Percentiles rank a stretch among this genome's conserved stretches.
Conservation (phyloP, 2,329 filamentous ascomycete genomes). For the Celoporthe dispersa region DNA sequence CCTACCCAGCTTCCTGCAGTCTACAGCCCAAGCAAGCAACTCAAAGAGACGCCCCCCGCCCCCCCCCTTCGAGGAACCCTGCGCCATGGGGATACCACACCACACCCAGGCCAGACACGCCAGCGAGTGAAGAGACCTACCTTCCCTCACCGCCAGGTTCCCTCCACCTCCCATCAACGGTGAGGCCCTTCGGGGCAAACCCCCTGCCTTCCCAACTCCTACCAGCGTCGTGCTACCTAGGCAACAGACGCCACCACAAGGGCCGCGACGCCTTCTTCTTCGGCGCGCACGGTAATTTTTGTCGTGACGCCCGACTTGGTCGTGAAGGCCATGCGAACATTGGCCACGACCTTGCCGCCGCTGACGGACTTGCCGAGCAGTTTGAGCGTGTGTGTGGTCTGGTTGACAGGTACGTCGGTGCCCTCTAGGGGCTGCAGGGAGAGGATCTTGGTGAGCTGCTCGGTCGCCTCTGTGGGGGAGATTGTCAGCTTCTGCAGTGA, state of each 20-base stretch:
- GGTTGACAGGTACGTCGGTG: constrained; percentile 86
- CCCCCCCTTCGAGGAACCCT: background rate
- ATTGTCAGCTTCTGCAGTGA: constrained; percentile 19
- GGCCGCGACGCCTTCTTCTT: constrained; percentile 88
- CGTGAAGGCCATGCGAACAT: constrained; percentile 91
- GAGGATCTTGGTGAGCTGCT: constrained; percentile 83
- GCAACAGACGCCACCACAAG: constrained; percentile 84
- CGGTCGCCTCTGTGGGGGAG: constrained; percentile 76
- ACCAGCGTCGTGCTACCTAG: constrained; percentile 42
- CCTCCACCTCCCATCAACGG: no score
- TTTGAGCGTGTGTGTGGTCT: constrained; percentile 92
- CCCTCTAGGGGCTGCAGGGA: constrained; percentile 94
- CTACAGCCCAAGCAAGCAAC: constrained; percentile 4
- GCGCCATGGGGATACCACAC: background rate
- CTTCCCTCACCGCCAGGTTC: background rate
- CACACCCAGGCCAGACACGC: background rate
- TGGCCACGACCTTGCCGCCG: constrained; percentile 85
- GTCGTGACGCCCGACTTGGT: constrained; percentile 93
- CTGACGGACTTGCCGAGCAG: constrained; percentile 93
- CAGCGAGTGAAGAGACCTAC: background rate
- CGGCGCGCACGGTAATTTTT: constrained; percentile 89
- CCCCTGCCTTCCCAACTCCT: no score
- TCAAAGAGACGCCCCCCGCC: background rate
- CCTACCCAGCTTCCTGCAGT: background rate
- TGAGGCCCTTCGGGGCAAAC: no score